Percentiles rank a stretch among this genome's conserved stretches.
Evolutionary conservation across 148 eudicot species (phyloP).

Genomic region (Diospyros kaki): DNA sequence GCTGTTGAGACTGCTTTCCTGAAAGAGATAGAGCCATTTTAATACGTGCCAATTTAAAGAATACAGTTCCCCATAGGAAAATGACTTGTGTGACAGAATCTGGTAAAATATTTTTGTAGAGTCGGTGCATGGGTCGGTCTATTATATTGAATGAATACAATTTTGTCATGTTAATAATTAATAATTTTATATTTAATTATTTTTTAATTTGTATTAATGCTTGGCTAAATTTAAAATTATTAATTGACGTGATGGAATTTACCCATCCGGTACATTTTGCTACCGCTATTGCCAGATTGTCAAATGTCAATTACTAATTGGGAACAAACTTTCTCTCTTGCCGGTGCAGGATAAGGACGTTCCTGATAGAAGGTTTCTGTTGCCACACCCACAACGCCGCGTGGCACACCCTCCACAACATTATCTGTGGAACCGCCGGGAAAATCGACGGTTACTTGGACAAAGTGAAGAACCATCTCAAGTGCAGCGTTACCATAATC

Average conservation of each 20-base stretch:
- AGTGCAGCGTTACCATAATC: constrained; percentile 49
- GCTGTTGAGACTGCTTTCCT: neutral
- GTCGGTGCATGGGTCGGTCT: too few relatives aligned
- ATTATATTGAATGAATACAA: too few relatives aligned
- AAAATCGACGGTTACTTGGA: constrained; percentile 70
- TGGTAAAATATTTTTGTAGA: too few relatives aligned
- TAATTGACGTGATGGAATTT: too few relatives aligned
- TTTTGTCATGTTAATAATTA: too few relatives aligned
- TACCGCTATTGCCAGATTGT: neutral
- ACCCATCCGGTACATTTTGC: neutral
- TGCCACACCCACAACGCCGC: constrained; percentile 91
- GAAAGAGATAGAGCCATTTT: too few relatives aligned
- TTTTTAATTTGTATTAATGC: too few relatives aligned
- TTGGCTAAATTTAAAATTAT: too few relatives aligned
- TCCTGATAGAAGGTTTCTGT: constrained; percentile 65
- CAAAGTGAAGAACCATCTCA: constrained; percentile 37
- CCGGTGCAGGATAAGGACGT: constrained; percentile 56
- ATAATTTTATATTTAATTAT: too few relatives aligned
- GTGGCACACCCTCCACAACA: constrained; percentile 95
- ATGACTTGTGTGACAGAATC: too few relatives aligned
- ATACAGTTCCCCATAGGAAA: too few relatives aligned
- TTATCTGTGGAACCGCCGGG: constrained; percentile 73
- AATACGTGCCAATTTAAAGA: too few relatives aligned
- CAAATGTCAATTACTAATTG: neutral
- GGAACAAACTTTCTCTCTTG: neutral